Evolutionary conservation across 2,329 filamentous ascomycete species (phyloP).

Genomic region (Paraconiothyrium sp.): DNA sequence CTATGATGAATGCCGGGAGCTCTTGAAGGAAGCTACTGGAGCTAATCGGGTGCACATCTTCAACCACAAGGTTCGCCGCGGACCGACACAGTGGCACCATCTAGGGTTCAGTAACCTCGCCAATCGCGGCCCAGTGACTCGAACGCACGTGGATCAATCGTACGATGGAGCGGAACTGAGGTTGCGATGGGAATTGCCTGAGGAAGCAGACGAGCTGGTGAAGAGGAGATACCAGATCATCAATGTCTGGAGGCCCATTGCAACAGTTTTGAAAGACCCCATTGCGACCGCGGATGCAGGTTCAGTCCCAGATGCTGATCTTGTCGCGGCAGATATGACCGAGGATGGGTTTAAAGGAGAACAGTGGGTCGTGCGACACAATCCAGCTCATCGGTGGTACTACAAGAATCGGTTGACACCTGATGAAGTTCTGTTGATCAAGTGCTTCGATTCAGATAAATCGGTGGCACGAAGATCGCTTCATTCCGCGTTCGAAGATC

Average conservation of each 20-base stretch:
- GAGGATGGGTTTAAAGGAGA: constrained; percentile 33
- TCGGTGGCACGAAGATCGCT: constrained; percentile 30
- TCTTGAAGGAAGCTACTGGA: constrained; percentile 60
- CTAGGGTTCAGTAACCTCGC: constrained; percentile 37
- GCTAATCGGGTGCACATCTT: constrained; percentile 67
- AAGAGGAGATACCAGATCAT: constrained; percentile 40
- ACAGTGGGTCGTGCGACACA: constrained; percentile 33
- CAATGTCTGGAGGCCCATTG: constrained; percentile 42
- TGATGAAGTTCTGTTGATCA: constrained; percentile 37
- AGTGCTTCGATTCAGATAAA: constrained; percentile 36
- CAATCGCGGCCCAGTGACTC: constrained; percentile 55
- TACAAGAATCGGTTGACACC: constrained; percentile 33
- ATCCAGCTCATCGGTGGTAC: constrained; percentile 32
- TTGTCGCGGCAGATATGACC: constrained; percentile 33
- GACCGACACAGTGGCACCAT: constrained; percentile 44
- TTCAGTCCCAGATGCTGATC: constrained; percentile 34
- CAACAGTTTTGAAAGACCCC: constrained; percentile 38
- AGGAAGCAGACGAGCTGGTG: constrained; percentile 30
- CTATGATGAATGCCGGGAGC: constrained; percentile 33
- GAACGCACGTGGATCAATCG: constrained; percentile 62
- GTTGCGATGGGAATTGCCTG: constrained; percentile 29
- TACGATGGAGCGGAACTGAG: constrained; percentile 32
- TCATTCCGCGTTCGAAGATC: constrained; percentile 39
- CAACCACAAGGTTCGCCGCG: constrained; percentile 66
- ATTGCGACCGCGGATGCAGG: constrained; percentile 36